These are phyloP conservation scores for Nymphaea colorata DNA, from an alignment of 164 flowering plant genomes.

Conservation along the genomic window DNA sequence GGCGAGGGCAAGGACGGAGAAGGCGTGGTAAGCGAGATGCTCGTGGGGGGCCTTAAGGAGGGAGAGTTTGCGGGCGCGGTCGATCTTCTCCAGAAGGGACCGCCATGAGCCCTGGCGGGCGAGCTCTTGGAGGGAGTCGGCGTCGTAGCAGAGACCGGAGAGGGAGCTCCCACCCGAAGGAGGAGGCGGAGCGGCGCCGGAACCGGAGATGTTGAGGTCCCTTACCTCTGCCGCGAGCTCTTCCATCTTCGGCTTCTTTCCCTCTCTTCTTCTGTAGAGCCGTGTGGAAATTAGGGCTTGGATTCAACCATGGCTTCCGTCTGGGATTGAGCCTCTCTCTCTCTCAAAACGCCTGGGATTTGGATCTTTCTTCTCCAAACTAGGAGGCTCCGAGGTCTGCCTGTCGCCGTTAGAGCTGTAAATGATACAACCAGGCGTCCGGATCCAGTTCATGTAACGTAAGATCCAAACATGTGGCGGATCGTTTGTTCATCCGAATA, in stretches of 20 bases:
- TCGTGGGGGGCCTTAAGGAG: constrained; percentile 64
- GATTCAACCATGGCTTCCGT: background rate
- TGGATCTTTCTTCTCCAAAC: too few species aligned
- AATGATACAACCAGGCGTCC: too few species aligned
- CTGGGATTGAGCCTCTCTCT: background rate
- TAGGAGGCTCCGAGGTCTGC: too few species aligned
- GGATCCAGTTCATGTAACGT: too few species aligned
- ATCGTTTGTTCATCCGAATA: too few species aligned
- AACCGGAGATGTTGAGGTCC: background rate
- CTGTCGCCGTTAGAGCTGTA: too few species aligned
- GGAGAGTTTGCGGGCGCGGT: constrained; percentile 36
- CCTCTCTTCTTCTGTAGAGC: background rate
- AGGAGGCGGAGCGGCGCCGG: background rate
- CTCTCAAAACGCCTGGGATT: background rate
- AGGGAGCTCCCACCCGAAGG: background rate
- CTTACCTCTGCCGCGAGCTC: background rate
- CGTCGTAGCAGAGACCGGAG: constrained; percentile 35
- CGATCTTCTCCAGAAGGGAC: constrained; percentile 57
- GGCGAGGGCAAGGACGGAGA: constrained; percentile 48
- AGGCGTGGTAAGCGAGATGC: constrained; percentile 55
- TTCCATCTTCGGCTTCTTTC: background rate
- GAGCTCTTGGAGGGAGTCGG: constrained; percentile 64
- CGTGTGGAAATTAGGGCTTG: background rate
- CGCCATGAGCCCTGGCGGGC: constrained; percentile 84
- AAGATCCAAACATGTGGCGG: too few species aligned